A percentile compares a stretch with the other conserved stretches of the same genome.
These are phyloP conservation scores for Onygena corvina DNA, from an alignment of 2,329 filamentous ascomycete species.

Conservation along the genomic window DNA sequence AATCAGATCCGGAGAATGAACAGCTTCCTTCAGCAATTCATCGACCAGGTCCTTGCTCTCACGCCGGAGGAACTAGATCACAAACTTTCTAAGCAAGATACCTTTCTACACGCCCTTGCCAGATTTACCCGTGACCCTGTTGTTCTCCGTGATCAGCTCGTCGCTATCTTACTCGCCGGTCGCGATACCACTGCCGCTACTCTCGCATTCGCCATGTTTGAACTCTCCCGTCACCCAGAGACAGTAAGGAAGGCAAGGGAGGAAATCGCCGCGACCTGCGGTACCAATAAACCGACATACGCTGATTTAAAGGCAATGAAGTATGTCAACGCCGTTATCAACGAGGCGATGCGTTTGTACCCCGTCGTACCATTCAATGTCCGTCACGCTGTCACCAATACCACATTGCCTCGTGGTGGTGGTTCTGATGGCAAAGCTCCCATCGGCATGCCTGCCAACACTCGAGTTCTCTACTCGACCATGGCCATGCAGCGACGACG, in stretches of 20 bases:
- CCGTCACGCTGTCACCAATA: slow-evolving; percentile 58
- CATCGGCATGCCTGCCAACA: slow-evolving; percentile 38
- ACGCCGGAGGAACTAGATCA: slow-evolving; percentile 58
- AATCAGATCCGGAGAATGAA: slow-evolving; percentile 57
- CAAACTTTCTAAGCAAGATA: slow-evolving; percentile 60
- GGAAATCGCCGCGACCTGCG: slow-evolving; percentile 60
- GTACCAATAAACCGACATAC: slow-evolving; percentile 52
- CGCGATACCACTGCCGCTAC: slow-evolving; percentile 73
- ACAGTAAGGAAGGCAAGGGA: slow-evolving; percentile 55
- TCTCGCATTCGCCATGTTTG: slow-evolving; percentile 70
- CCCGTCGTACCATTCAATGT: slow-evolving; percentile 71
- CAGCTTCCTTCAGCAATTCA: slow-evolving; percentile 63
- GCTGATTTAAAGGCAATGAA: slow-evolving; percentile 76
- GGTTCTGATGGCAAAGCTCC: slow-evolving; percentile 36
- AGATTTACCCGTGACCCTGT: slow-evolving; percentile 54
- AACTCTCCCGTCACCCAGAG: slow-evolving; percentile 60
- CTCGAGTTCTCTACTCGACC: slow-evolving; percentile 41
- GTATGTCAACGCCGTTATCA: slow-evolving; percentile 59
- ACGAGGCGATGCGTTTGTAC: slow-evolving; percentile 67
- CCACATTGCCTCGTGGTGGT: slow-evolving; percentile 57
- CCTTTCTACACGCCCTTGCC: slow-evolving; percentile 76
- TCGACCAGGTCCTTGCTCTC: slow-evolving; percentile 59
- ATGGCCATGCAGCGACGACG: slow-evolving; percentile 42
- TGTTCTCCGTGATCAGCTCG: slow-evolving; percentile 71
- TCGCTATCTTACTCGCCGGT: slow-evolving; percentile 71